Conservation (phyloP, 2,329 filamentous ascomycete species). For the Penicillium paneum region DNA sequence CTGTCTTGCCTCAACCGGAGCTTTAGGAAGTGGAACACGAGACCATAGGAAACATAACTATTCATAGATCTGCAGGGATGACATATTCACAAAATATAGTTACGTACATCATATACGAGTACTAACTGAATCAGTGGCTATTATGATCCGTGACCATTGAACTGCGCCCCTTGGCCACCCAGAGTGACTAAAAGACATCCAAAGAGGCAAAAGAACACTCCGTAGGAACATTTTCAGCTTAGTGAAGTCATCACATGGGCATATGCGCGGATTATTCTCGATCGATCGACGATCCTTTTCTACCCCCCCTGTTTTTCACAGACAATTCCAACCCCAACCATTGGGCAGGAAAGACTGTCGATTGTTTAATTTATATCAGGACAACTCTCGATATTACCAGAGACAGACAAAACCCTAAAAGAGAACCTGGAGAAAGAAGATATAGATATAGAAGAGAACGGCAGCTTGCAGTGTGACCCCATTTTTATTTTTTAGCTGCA, state of each 20-base stretch:
- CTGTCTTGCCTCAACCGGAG: slow-evolving; percentile 3
- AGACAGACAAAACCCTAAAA: not conserved
- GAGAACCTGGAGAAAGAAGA: not conserved
- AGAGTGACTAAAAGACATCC: not conserved
- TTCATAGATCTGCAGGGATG: not conserved
- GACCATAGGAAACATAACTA: not conserved
- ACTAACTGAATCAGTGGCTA: not conserved
- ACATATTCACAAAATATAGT: not conserved
- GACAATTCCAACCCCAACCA: slow-evolving; percentile 14
- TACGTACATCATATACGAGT: not conserved
- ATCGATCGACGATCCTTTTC: slow-evolving; percentile 4
- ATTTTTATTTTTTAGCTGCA: slow-evolving; percentile 13
- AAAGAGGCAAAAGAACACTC: slow-evolving; percentile 1
- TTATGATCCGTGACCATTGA: not conserved
- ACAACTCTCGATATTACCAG: not conserved
- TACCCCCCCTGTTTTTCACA: not conserved
- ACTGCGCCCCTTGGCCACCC: not conserved
- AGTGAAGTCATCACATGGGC: slow-evolving; percentile 7
- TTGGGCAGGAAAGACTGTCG: slow-evolving; percentile 2
- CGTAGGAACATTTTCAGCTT: too few relatives aligned
- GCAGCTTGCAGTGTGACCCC: not conserved
- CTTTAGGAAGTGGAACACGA: not conserved
- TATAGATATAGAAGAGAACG: not conserved
- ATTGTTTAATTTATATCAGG: not conserved
- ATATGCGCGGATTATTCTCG: slow-evolving; percentile 5